Percentiles rank a stretch among this genome's conserved stretches.
Evolutionary conservation across 768 basidiomycete genomes (phyloP).

Genomic region (Mrakia frigida): DNA sequence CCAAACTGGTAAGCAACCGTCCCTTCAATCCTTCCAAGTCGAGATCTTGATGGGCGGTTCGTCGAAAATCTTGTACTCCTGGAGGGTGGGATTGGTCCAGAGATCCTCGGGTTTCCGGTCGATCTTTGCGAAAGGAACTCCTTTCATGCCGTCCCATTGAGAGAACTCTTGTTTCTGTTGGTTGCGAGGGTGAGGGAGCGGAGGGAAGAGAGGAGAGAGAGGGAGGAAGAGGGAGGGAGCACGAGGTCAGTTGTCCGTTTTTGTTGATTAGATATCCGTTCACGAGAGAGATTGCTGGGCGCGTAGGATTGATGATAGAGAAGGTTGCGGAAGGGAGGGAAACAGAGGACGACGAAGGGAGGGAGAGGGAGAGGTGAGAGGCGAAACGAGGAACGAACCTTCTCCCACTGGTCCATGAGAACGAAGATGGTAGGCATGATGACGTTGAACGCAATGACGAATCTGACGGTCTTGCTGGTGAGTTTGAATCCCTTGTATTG

Average conservation of each 20-base stretch:
- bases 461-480: neutral
- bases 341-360: neutral
- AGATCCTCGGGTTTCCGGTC: slow-evolving; percentile 7
- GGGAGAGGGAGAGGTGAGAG: neutral
- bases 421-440: neutral
- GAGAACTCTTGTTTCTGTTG: neutral
- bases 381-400: neutral
- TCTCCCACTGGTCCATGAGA: neutral
- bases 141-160: too few relatives aligned
- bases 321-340: neutral
- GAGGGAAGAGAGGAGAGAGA: neutral
- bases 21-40: slow-evolving; percentile 4
- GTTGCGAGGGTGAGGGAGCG: neutral
- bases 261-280: too few relatives aligned
- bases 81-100: neutral
- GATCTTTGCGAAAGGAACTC: neutral
- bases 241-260: neutral
- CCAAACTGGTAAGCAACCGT: too few relatives aligned
- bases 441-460: neutral
- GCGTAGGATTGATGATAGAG: too few relatives aligned
- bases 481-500: neutral
- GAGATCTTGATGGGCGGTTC: slow-evolving; percentile 14
- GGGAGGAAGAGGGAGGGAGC: neutral
- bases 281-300: too few relatives aligned
- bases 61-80: neutral